Base-by-base conservation (phyloP, 1,284 basidiomycete genomes). In the Malassezia globosa region DNA sequence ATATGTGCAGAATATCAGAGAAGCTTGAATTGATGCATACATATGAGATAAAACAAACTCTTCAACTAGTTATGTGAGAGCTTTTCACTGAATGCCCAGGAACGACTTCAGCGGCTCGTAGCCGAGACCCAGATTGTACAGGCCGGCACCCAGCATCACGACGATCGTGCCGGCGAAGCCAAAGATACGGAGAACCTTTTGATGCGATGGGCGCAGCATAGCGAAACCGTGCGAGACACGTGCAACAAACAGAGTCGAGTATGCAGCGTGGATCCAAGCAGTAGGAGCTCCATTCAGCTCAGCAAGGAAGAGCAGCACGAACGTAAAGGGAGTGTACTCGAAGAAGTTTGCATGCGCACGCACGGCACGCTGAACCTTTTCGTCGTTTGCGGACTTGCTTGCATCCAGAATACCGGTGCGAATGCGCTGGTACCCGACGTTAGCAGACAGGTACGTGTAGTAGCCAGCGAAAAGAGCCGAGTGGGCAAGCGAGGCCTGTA, bases 231-330 rank as follows among this genome's bases (percentile, higher is more conserved):
- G 63, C 18, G 59, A 51, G 31, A 71, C 63, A 31, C 68, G 64
- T 16, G 56, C 52, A 18, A 52, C 47, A 31, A 71, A 67, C 29
- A 71, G 59, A 22, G 65, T 58, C 11, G 61, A 50, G 63, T 64
- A 71, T 29, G 60, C 66, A 29, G 58, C 61, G 50, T 71, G 68
- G 37, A 69, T 66, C 43, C 65, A 61, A 37, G 56, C 56, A 31
- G 68, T 71, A 29, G 68, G 68, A 22, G 68, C 68, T 48, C 68
- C 68, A 59, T 71, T 71, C 40, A 71, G 62, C 56, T 71, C 68
- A 33, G 68, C 66, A 41, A 71, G 60, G 64, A 71, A 71, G 60
- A 71, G 59, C 37, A 70, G 58, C 53, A 60, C 55, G 54, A 70
- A 69, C 22, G 60, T 52, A 31, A 70, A 64, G 40, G 67, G 68